These are phyloP conservation scores for Chlorophyllum brunneum DNA, from an alignment of 768 basidiomycete genomes.

Conservation along the genomic window DNA sequence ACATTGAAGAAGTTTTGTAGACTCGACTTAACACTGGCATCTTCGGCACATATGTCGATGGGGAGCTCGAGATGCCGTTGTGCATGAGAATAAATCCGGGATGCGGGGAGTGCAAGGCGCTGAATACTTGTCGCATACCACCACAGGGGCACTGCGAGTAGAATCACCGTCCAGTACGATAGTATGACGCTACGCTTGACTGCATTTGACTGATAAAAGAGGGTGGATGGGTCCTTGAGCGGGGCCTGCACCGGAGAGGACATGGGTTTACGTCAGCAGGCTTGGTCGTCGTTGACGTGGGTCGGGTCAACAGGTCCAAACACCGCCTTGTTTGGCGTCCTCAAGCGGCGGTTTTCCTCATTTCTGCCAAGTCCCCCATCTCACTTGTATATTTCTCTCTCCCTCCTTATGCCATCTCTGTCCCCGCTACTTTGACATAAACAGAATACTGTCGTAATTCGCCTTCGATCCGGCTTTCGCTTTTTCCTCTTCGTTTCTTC, in stretches of 20 bases:
- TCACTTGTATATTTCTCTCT: neutral
- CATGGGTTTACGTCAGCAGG: slow-evolving; percentile 7
- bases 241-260: slow-evolving; percentile 20
- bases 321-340: slow-evolving; percentile 20
- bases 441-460: neutral
- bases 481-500: slow-evolving; percentile 12
- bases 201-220: slow-evolving; percentile 47
- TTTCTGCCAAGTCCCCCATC: slow-evolving; percentile 13
- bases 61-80: slow-evolving; percentile 43
- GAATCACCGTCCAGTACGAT: slow-evolving; percentile 75
- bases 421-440: neutral
- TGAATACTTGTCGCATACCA: slow-evolving; percentile 91
- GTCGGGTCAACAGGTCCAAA: slow-evolving; percentile 26
- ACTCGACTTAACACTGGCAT: neutral
- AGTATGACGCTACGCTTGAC: slow-evolving; percentile 59
- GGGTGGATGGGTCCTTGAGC: slow-evolving; percentile 43
- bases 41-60: slow-evolving; percentile 33
- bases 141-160: slow-evolving; percentile 87
- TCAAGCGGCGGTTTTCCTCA: slow-evolving; percentile 12
- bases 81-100: slow-evolving; percentile 51
- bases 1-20: slow-evolving; percentile 23
- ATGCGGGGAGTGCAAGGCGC: slow-evolving; percentile 66
- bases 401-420: neutral
- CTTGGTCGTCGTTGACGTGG: slow-evolving; percentile 14
- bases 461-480: slow-evolving; percentile 1